A percentile compares a stretch with the other conserved stretches of the same genome.
These are phyloP conservation scores for Chaetomidium leptoderma DNA, from an alignment of 495 filamentous ascomycete species.

Conservation along the genomic window DNA sequence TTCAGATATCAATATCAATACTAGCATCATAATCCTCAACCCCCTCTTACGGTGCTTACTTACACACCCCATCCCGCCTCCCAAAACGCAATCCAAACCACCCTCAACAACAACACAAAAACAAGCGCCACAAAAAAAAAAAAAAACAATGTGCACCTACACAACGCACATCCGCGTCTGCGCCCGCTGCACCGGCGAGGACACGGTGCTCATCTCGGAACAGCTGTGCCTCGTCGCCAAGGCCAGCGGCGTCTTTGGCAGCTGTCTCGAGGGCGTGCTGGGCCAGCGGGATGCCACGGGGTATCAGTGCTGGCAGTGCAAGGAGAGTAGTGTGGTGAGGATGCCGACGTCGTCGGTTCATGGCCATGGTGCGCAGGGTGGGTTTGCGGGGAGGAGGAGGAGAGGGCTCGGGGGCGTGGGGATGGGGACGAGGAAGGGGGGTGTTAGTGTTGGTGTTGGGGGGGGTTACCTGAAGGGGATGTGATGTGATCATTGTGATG, in stretches of 20 bases:
- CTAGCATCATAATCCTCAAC: neutral
- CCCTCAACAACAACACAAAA: neutral
- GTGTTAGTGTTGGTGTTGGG: neutral
- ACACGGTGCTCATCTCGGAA: conserved; percentile 45
- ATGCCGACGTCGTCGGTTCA: neutral
- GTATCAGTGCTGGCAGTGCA: conserved; percentile 42
- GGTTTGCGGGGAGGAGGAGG: neutral
- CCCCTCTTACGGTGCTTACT: neutral
- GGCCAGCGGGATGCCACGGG: conserved; percentile 29
- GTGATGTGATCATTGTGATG: too few species aligned
- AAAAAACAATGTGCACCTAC: conserved; percentile 39
- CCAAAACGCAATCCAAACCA: neutral
- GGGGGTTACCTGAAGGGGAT: neutral
- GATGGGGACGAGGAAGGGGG: neutral
- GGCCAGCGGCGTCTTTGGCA: conserved; percentile 36
- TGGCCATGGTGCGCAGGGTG: neutral
- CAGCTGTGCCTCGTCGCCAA: conserved; percentile 33
- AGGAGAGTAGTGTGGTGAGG: conserved; percentile 17
- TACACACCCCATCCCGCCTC: neutral
- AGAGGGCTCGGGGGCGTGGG: too few species aligned
- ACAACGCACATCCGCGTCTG: conserved; percentile 40
- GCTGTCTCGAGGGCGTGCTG: conserved; percentile 34
- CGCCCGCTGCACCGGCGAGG: conserved; percentile 33
- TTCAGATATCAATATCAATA: neutral
- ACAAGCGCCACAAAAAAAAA: neutral